Base-by-base conservation (phyloP, 2,329 filamentous ascomycete species). In the Acrocalymma vagum region DNA sequence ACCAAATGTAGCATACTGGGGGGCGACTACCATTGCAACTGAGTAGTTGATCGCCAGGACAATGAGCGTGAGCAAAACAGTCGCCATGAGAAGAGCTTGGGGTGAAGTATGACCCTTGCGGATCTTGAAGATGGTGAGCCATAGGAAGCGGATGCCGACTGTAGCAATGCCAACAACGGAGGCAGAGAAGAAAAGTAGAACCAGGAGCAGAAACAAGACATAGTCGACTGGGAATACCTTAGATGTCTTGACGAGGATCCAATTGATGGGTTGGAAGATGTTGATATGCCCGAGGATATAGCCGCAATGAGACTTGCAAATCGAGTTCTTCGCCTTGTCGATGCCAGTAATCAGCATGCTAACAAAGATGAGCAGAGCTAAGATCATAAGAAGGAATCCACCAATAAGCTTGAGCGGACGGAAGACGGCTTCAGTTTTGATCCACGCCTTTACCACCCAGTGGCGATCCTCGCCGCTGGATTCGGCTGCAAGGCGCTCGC, bases 281-380 rank as follows among this genome's bases (percentile, higher is more conserved):
- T 95, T 90, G 68, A 95, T 88, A 63, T 86, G 79, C 28, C 86
- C 90, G 4, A 99, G 80, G 33, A 97, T 88, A 72, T 96, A 99
- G 48, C 94, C 94, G 66, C 94, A 99, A 58, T 84, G 85, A 44
- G 85, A 78, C 69, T 94, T 93, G 81, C 94, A 99, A 49, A 95
- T 76, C 3, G 92, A 96, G 75, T 97, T 96, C 70, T 88, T 92
- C 23, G 91, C 90, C 75, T 97, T 97, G 80, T 99, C 94, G 62
- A 97, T 91, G 54, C 85, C 88, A 0, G 93, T 97, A 65, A 97
- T 88, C 55, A 97, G 81, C 90, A 99, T 97, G 9, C 90, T 95
- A 7, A 87, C 81, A 81, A 90, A 95, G 54, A 95, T 80, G 27
- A 95, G 55, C 10, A 96, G 71, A 1, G 89, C 80, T 15, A 96